Conservation (phyloP, 768 basidiomycete species). For the Royoungia palumana region DNA sequence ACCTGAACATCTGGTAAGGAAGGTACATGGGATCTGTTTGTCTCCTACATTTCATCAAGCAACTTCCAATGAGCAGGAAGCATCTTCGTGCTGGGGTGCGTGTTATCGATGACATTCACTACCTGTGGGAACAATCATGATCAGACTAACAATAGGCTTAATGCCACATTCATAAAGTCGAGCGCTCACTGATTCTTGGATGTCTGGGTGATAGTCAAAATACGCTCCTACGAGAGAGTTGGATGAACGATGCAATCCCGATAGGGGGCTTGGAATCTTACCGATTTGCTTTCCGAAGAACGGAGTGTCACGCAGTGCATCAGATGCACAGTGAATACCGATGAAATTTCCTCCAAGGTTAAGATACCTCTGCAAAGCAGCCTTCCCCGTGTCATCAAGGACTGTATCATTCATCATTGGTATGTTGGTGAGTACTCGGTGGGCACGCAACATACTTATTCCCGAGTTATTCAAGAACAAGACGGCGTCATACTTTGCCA, state of each 20-base stretch:
- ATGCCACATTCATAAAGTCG: background rate
- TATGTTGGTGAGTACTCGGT: background rate
- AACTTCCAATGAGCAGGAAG: constrained; percentile 52
- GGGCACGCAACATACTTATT: constrained; percentile 46
- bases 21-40: constrained; percentile 4
- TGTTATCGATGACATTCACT: constrained; percentile 51
- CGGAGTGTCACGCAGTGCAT: constrained; percentile 52
- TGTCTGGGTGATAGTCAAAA: constrained; percentile 67
- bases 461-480: constrained; percentile 69
- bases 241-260: background rate
- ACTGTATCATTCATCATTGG: constrained; percentile 31
- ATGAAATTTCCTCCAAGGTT: constrained; percentile 69
- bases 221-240: constrained; percentile 44
- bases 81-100: constrained; percentile 60
- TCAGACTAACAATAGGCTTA: background rate
- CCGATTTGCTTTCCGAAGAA: constrained; percentile 60
- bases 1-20: constrained; percentile 37
- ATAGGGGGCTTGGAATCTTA: constrained; percentile 19
- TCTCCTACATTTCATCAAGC: constrained; percentile 56
- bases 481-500: constrained; percentile 59
- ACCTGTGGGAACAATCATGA: constrained; percentile 36
- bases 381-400: constrained; percentile 54
- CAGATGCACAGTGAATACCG: constrained; percentile 65
- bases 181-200: constrained; percentile 59
- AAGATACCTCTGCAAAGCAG: constrained; percentile 62